Conservation (phyloP, 108 stramenopile genomes). For the Bacterosira constricta region DNA sequence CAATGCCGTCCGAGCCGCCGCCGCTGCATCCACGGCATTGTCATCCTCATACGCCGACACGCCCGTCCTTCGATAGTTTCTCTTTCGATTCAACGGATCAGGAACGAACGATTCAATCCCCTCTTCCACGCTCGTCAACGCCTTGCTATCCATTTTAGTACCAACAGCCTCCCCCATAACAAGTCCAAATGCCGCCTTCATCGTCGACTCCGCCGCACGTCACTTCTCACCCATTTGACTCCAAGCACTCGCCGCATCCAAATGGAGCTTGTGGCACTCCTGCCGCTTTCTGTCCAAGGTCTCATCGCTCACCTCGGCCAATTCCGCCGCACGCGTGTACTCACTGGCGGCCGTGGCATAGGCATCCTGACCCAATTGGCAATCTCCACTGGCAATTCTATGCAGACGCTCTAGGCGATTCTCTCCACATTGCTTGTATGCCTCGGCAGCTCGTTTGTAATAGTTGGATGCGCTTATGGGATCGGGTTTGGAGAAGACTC, state of each 20-base stretch:
- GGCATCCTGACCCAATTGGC: slow-evolving; percentile 65
- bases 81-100: slow-evolving; percentile 76
- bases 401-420: slow-evolving; percentile 71
- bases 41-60: slow-evolving; percentile 30
- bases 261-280: slow-evolving; percentile 63
- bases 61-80: slow-evolving; percentile 83
- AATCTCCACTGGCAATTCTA: slow-evolving; percentile 74
- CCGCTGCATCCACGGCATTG: slow-evolving; percentile 36
- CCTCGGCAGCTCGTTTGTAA: slow-evolving; percentile 89
- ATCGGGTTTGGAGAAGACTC: slow-evolving; percentile 71
- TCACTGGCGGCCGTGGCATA: slow-evolving; percentile 80
- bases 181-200: slow-evolving; percentile 71
- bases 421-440: slow-evolving; percentile 75
- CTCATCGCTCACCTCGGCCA: slow-evolving; percentile 45
- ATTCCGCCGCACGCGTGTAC: slow-evolving; percentile 80
- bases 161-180: slow-evolving; percentile 52
- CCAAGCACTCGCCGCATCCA: slow-evolving; percentile 74
- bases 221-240: slow-evolving; percentile 67
- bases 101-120: slow-evolving; percentile 80
- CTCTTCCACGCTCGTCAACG: slow-evolving; percentile 69
- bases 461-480: slow-evolving; percentile 75
- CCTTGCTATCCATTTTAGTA: slow-evolving; percentile 44
- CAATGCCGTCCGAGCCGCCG: slow-evolving; percentile 34
- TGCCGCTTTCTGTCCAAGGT: slow-evolving; percentile 51
- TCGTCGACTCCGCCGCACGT: slow-evolving; percentile 55